Evolutionary conservation across 108 stramenopile genomes (phyloP), one percentile per base, ranked within the genome.

Genomic region (Thalassiosira profunda): DNA sequence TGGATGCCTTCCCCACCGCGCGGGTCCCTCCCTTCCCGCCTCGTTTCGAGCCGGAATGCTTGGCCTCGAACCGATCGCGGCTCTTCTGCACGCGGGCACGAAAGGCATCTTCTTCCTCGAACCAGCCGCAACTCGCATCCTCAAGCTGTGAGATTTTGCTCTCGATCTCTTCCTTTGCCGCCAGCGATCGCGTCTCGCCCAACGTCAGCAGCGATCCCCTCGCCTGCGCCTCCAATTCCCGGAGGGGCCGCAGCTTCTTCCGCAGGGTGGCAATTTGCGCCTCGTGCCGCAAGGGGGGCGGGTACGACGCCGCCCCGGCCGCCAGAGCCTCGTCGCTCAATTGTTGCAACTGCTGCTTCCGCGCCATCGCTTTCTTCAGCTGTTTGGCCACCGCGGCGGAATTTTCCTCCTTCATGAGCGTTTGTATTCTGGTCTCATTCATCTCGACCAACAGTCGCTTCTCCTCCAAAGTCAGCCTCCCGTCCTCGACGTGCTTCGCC

Each of bases 71-170:
- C 29, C 58, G 63, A 21, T 71, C 58, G 1, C 74, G 56, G 54
- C 85, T 76, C 15, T 42, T 67, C 49, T 87, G 65, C 7, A 95
- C 66, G 34, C 94, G 79, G 34, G 38, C 49, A 30, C 61, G 47
- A 61, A 95, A 95, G 10, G 59, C 70, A 4, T 88, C 89, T 26
- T 95, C 91, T 15, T 87, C 88, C 69, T 95, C 93, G 49, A 92
- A 95, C 93, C 93, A 92, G 25, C 90, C 93, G 14, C 82, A 72
- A 62, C 87, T 88, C 3, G 76, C 58, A 38, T 42, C 61, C 65
- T 95, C 93, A 14, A 92, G 62, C 34, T 78, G 33, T 23, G 61
- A 61, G 18, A 92, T 92, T 60, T 92, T 82, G 29, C 80, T 68
- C 38, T 81, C 53, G 31, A 95, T 86, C 24, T 95, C 93, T 24